Evolutionary conservation across 106 monocot species (phyloP), one percentile per base, ranked within the genome.

Genomic region (Vanilla planifolia): DNA sequence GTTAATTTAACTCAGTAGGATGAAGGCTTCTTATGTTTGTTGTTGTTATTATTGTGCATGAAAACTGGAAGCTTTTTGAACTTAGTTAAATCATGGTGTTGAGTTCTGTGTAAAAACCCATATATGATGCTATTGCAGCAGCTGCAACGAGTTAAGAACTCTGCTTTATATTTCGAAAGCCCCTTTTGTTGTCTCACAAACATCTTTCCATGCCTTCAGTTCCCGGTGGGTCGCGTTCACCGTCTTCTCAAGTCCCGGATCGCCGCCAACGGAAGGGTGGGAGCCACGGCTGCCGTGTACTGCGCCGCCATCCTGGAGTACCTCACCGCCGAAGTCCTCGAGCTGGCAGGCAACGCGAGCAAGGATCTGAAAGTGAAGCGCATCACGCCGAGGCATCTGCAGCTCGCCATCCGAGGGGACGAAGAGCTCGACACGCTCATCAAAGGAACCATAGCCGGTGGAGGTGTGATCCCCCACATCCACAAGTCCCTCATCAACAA

Each of bases 401-500:
- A 74, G 61, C 73, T 74, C n/a, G 61, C 73, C 1, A 74, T 67
- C 8, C 60, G 73, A 2, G 73, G 73, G 3, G 73, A 74, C 25
- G 73, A 74, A 52, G 67, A 74, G 61, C 73, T 74, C 7, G 73
- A 74, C 19, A 74, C 73, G 5, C 67, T 66, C 37, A 73, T 73
- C 43, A 73, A 73, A 41, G 73, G 73, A 28, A 66, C 73, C 41
- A 73, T 73, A 44, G 73, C 73, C 0, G 73, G 73, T 40, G 73
- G 73, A 28, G 73, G 73, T 19, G 73, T 73, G 15, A 73, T 73
- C 48, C 73, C 73, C 27, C 73, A 74, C 51, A 67, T 74, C 45
- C 73, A 74, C 51, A 74, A 74, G 33, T 74, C 73, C 34, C 73
- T 74, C 67, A 74, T 74, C 61, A 74, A 74, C 67, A 74, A 74